Base-by-base conservation (phyloP, 805 yeast species). In the Ogataea nonfermentans region DNA sequence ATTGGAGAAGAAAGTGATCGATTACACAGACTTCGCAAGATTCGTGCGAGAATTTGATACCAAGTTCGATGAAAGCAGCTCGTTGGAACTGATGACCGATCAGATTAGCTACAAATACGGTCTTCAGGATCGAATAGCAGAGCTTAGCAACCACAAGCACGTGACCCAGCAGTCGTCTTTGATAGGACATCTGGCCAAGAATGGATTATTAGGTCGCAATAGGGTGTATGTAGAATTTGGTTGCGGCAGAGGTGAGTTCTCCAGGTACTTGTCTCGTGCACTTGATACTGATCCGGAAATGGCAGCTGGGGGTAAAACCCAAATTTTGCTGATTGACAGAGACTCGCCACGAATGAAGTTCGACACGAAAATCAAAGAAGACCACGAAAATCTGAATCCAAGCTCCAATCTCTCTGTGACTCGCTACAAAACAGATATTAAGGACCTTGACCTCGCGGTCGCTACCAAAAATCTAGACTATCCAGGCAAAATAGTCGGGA, bases 191-290 rank as follows among this genome's bases (percentile, higher is more conserved):
- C 59, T 89, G 52, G 66, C 71, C 16, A 56, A 61, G 4, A 47
- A 59, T 11, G 56, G 56, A 0, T 54, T 81, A 6, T 62, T 82
- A 26, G 57, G 61, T 1, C 28, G 57, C 2, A 42, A 49, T 2
- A 38, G 51, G 25, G 62, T 68, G 35, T 76, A 78, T 55, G 57
- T 84, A 20, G 97, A 89, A 61, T 88, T 87, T 67, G 97, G 97
- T 0, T 85, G 95, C 59, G 97, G 97, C 0, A 75, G 90, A 47
- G 95, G 86, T 2, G 96, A 90, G 56, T 69, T 89, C 16, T 74
- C 89, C 1, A 62, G 95, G 42, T 84, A 78, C 51, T 64, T 85
- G 9, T 70, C 61, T 56, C 36, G 64, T 55, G 49, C 67, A 3
- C 30, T 63, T 24, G 47, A 50, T 31, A 35, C 46, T 3, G 49